Evolutionary conservation across 2,329 filamentous ascomycete species (phyloP), one percentile per base, ranked within the genome.

Genomic region (Neopestalotiopsis sp.): DNA sequence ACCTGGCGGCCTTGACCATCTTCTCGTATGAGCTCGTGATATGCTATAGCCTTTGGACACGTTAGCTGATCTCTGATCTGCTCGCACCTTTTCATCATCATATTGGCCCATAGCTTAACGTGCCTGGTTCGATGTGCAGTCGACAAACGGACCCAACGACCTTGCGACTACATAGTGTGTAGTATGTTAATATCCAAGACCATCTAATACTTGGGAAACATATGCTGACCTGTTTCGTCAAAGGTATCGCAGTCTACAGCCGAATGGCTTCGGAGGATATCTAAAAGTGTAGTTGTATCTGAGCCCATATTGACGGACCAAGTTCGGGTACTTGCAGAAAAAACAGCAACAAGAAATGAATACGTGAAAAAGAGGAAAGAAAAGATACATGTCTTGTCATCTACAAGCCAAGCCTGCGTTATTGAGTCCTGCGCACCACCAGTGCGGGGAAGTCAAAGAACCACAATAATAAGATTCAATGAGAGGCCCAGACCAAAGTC

Each of bases 61-160:
- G 9, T 13, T 5, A n/a, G 53, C 1, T 28, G 30, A 7, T 34
- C 13, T 59, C 24, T 30, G 14, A 28, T 34, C 6, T 61, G n/a
- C 24, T 10, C 10, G 24, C 1, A 12, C 5, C 20, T 20, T 30
- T 6, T n/a, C 30, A 63, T 17, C n/a, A 13, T 24, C 7, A 17
- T 32, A n/a, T 7, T 4, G 14, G 6, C 64, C 24, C 32, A 14
- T 24, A 20, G 59, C 14, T 17, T 4, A 34, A 62, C 59, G 20
- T 72, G 85, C 85, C 77, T 88, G 86, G 67, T 88, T 88, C 1
- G 86, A 87, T 24, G 86, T 88, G 70, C 84, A 87, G 71, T 88
- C 85, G 5, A 81, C 77, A 68, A 87, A 88, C 1, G 84, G 84
- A 14, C 83, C 85, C 2, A 86, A 73, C 7, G 77, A 73, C 72